phyloP scores from a whole-genome alignment of 2,329 filamentous ascomycete species.

The Pseudogymnoascus sp. region DNA sequence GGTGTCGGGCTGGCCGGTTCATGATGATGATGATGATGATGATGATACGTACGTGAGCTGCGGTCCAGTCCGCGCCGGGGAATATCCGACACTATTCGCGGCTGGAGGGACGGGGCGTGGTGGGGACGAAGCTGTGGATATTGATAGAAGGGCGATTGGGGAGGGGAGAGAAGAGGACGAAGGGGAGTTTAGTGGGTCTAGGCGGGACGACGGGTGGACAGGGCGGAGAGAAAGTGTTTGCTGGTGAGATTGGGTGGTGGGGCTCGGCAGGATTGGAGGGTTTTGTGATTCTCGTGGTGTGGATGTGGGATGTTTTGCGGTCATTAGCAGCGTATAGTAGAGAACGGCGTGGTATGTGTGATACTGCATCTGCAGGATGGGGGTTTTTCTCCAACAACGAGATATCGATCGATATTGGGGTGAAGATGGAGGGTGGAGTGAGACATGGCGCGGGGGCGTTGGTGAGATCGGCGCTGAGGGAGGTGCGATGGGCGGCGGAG shows the following conservation, averaged over 20 bases:
- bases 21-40: not conserved
- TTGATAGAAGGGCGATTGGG: not conserved
- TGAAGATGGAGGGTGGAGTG: not conserved
- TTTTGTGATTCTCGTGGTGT: not conserved
- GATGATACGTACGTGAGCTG: not conserved
- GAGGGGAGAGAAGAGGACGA: not conserved
- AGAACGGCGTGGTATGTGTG: not conserved
- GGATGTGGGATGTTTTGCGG: not conserved
- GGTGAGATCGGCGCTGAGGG: not conserved
- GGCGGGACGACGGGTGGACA: not conserved
- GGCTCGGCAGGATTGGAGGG: not conserved
- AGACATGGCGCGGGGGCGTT: not conserved
- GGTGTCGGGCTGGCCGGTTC: not conserved
- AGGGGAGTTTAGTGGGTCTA: not conserved
- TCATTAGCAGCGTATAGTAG: not conserved
- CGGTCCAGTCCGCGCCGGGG: not conserved
- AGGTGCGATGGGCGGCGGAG: not conserved
- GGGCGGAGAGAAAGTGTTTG: not conserved
- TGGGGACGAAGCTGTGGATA: not conserved
- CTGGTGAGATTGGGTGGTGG: not conserved
- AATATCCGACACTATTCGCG: slow-evolving; percentile 5
- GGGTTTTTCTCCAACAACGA: not conserved
- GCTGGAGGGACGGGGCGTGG: not conserved
- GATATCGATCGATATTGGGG: not conserved
- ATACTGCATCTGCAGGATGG: not conserved